Evolutionary conservation across 2,329 filamentous ascomycete genomes (phyloP), one percentile per base, ranked within the genome.

Genomic region (Fusarium scirpi): DNA sequence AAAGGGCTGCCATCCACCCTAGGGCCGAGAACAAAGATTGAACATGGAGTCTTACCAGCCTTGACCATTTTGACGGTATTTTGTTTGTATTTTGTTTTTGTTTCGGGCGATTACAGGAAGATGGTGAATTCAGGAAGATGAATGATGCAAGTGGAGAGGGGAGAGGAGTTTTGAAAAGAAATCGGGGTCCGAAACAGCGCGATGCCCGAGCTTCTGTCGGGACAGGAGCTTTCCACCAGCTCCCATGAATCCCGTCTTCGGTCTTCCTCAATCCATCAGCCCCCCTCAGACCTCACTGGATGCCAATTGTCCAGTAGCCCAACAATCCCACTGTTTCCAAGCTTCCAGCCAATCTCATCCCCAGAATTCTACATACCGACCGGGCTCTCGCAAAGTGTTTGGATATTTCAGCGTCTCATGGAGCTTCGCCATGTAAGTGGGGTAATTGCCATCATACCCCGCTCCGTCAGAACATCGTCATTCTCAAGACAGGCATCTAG

Each of bases 11-110:
- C 72, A 73, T 52, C 53, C 58, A 60, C 52, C 58, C 48, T 43
- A 43, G 52, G 53, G 56, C 52, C 55, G 61, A 24, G 51, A 56
- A 45, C 34, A 49, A 55, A 40, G 53, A 53, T 43, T 48, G 34
- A 49, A 51, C 55, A 20, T 24, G 58, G 43, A 38, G 58, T 16
- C 92, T 80, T 90, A 97, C 94, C 93, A 86, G 95, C 94, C 90
- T 97, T 98, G 88, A 98, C 94, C 94, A 98, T 98, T 90, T 90
- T 97, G 92, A 85, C 85, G 63, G 58, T 46, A 74, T 78, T 77
- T 79, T 62, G 51, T 53, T 43, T 67, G 58, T 58, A 56, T 59
- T 48, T 77, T 79, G 62, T 52, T 49, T 41, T 63, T 60, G 58
- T 58, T 61, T 56, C 51, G 53, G 43, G 32, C 58, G 55, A 53